Percentiles rank a stretch among this genome's conserved stretches.
Evolutionary conservation across 805 yeast genomes (phyloP).

Genomic region (Saccharomyces jurei): DNA sequence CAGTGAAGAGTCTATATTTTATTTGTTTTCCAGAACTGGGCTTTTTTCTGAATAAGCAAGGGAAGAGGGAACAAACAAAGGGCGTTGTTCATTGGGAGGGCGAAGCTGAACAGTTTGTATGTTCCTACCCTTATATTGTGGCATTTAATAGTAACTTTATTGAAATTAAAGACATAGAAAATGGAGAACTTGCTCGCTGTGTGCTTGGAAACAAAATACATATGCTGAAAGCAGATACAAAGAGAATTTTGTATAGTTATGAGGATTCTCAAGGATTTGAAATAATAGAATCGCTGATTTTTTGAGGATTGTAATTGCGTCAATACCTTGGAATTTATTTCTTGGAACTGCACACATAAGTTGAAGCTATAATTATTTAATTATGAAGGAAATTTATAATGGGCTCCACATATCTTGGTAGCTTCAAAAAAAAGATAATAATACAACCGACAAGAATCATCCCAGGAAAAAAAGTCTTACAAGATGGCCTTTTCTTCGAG

Average conservation of each 20-base stretch:
- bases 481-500: not conserved
- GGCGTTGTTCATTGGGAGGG: conserved; percentile 98
- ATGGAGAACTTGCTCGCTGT: conserved; percentile 78
- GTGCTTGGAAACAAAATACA: conserved; percentile 91
- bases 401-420: not conserved
- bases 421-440: not conserved
- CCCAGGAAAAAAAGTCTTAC: not conserved
- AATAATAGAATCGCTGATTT: conserved; percentile 84
- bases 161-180: conserved; percentile 86
- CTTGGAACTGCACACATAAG: not conserved
- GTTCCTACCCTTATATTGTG: conserved; percentile 86
- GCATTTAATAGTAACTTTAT: conserved; percentile 87
- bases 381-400: not conserved
- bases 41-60: conserved; percentile 86
- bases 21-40: conserved; percentile 88
- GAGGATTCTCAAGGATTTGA: conserved; percentile 87
- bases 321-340: not conserved
- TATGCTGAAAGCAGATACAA: conserved; percentile 79
- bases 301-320: conserved; percentile 46
- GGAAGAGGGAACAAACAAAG: conserved; percentile 90
- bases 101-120: conserved; percentile 83
- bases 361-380: not conserved
- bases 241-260: conserved; percentile 87
- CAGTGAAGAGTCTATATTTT: conserved; percentile 80
- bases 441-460: not conserved